phyloP scores from a whole-genome alignment of 139 green algal genomes.

The Yamagishiella unicocca region DNA sequence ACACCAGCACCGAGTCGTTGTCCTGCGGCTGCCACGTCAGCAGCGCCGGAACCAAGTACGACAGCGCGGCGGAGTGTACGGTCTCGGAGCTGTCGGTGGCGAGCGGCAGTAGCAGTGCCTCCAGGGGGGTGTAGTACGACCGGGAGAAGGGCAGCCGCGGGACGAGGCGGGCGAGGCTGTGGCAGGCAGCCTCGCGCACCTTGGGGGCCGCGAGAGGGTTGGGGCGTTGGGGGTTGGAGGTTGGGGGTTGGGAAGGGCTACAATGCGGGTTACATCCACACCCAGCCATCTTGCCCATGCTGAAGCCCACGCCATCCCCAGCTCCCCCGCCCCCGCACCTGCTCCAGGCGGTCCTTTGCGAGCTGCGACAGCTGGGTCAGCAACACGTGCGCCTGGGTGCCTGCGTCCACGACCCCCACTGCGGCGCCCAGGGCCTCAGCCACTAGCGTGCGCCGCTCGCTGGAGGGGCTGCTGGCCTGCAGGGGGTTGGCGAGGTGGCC shows the following conservation, averaged over 20 bases:
- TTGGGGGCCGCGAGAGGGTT: not conserved
- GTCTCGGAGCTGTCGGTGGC: conserved; percentile 38
- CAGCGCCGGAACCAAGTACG: conserved; percentile 47
- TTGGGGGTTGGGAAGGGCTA: not conserved
- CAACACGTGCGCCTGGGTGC: conserved; percentile 42
- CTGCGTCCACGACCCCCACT: conserved; percentile 38
- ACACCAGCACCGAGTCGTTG: conserved; percentile 8
- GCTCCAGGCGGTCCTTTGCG: conserved; percentile 53
- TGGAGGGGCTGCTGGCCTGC: conserved; percentile 46
- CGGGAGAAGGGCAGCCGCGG: conserved; percentile 41
- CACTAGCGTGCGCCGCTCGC: conserved; percentile 49
- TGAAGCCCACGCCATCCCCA: not conserved
- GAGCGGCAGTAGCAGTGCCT: conserved; percentile 41
- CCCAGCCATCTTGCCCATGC: not conserved
- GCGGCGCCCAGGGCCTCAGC: conserved; percentile 47
- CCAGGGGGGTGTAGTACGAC: conserved; percentile 50
- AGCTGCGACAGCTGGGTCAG: conserved; percentile 53
- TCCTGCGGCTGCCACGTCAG: conserved; percentile 34
- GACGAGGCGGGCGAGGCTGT: conserved; percentile 28
- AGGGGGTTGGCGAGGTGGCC: too few species aligned
- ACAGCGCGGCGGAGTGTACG: conserved; percentile 28
- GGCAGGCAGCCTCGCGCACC: conserved; percentile 48
- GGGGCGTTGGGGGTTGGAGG: not conserved
- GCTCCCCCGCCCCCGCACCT: conserved; percentile 3
- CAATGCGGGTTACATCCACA: not conserved